Evolutionary conservation across 805 yeast genomes (phyloP).

Genomic region (Kodamaea leandrae): DNA sequence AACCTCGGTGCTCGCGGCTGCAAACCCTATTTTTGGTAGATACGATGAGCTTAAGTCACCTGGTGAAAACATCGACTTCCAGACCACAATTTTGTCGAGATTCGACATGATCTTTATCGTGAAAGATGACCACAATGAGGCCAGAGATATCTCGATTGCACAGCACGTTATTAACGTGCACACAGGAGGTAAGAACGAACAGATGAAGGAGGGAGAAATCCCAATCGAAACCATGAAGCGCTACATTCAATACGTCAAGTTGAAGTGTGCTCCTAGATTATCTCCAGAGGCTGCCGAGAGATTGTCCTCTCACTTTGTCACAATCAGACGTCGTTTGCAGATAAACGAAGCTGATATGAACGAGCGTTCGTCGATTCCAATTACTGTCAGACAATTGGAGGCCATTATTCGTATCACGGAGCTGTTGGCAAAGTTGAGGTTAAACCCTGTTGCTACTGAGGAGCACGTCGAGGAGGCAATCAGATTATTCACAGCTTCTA

Average conservation of each 20-base stretch:
- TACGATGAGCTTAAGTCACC: conserved; percentile 95
- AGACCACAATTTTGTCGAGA: conserved; percentile 93
- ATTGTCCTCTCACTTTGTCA: conserved; percentile 87
- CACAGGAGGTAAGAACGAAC: conserved; percentile 58
- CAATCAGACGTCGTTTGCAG: conserved; percentile 80
- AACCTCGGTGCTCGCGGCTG: conserved; percentile 96
- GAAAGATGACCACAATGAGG: conserved; percentile 88
- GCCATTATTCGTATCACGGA: conserved; percentile 96
- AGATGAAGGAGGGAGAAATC: conserved; percentile 70
- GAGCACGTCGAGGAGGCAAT: conserved; percentile 95
- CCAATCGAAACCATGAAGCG: conserved; percentile 89
- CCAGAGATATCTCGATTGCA: conserved; percentile 85
- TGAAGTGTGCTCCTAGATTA: conserved; percentile 89
- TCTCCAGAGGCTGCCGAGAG: conserved; percentile 87
- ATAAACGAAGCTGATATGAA: conserved; percentile 76
- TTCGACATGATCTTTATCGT: conserved; percentile 98
- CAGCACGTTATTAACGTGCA: conserved; percentile 94
- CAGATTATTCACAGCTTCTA: conserved; percentile 90
- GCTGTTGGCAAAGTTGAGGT: conserved; percentile 80
- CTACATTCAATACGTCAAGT: conserved; percentile 85
- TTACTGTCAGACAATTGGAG: conserved; percentile 95
- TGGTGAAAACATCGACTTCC: conserved; percentile 97
- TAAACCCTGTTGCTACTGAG: conserved; percentile 80
- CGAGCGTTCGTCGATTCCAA: conserved; percentile 93
- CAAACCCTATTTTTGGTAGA: conserved; percentile 95